These are phyloP conservation scores for Letharia lupina DNA, from an alignment of 495 filamentous ascomycete genomes.

Conservation along the genomic window DNA sequence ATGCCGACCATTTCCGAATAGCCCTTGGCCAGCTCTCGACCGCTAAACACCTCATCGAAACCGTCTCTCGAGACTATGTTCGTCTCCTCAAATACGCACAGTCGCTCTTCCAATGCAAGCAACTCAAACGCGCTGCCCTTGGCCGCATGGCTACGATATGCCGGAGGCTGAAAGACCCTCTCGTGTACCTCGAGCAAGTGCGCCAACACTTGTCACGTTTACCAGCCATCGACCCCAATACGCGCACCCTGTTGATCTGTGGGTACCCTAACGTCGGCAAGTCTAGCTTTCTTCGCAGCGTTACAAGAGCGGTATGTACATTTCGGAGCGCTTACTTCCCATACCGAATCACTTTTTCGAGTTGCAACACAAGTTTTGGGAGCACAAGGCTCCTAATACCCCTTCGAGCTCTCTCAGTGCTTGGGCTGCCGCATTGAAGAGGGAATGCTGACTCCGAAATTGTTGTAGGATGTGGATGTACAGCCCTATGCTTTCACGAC, in stretches of 20 bases:
- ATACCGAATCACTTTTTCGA: neutral
- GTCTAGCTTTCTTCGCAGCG: constrained; percentile 82
- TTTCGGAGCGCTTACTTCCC: neutral
- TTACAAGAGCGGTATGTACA: constrained; percentile 58
- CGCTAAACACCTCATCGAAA: constrained; percentile 93
- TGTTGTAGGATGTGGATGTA: constrained; percentile 69
- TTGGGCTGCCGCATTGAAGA: neutral
- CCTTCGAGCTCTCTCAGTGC: neutral
- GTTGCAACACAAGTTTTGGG: neutral
- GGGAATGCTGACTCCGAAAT: neutral
- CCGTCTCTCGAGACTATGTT: constrained; percentile 88
- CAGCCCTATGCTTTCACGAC: constrained; percentile 99
- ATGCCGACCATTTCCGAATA: constrained; percentile 97
- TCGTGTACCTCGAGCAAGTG: constrained; percentile 94
- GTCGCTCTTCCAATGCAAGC: constrained; percentile 91
- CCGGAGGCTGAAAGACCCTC: constrained; percentile 83
- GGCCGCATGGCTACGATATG: constrained; percentile 96
- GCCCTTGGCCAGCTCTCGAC: constrained; percentile 93
- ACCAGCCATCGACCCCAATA: constrained; percentile 95
- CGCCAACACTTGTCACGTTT: constrained; percentile 95
- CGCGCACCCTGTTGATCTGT: constrained; percentile 86
- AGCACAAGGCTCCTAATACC: neutral
- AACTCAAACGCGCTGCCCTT: constrained; percentile 79
- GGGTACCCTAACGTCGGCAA: constrained; percentile 98
- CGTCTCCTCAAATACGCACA: constrained; percentile 93